These are phyloP conservation scores for Aureobasidium sp. DNA, from an alignment of 2,329 filamentous ascomycete species.

Conservation along the genomic window DNA sequence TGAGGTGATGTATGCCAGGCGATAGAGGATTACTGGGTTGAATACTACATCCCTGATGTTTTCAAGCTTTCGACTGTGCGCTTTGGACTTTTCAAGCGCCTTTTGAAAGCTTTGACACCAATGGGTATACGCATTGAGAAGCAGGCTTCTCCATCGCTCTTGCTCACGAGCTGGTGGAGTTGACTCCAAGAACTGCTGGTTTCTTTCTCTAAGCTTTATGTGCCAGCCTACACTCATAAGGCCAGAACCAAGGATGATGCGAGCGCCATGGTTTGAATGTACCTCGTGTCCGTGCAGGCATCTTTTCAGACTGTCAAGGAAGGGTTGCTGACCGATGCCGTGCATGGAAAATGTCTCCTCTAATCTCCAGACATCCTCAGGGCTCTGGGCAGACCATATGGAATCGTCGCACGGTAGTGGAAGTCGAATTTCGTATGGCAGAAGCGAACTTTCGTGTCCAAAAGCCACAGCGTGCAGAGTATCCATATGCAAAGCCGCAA, in stretches of 20 bases:
- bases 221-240: conserved; percentile 90
- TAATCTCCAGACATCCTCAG: conserved; percentile 73
- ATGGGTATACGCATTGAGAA: conserved; percentile 80
- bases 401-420: conserved; percentile 85
- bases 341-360: conserved; percentile 72
- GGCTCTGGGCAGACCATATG: conserved; percentile 81
- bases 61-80: conserved; percentile 27
- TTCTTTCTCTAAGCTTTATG: conserved; percentile 88
- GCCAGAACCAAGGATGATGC: conserved; percentile 85
- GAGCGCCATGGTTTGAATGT: conserved; percentile 81
- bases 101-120: conserved; percentile 89
- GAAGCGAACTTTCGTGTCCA: conserved; percentile 91
- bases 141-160: conserved; percentile 79
- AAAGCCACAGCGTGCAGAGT: conserved; percentile 96
- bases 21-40: conserved; percentile 77
- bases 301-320: conserved; percentile 81
- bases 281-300: conserved; percentile 77
- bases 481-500: conserved; percentile 87
- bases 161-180: conserved; percentile 72
- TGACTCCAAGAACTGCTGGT: conserved; percentile 79
- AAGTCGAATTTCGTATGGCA: conserved; percentile 85
- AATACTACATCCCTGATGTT: conserved; percentile 62
- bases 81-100: conserved; percentile 52
- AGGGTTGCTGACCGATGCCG: conserved; percentile 74
- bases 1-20: conserved; percentile 92